Conservation (phyloP, 129 eudicot species). For the Artemisia annua region DNA sequence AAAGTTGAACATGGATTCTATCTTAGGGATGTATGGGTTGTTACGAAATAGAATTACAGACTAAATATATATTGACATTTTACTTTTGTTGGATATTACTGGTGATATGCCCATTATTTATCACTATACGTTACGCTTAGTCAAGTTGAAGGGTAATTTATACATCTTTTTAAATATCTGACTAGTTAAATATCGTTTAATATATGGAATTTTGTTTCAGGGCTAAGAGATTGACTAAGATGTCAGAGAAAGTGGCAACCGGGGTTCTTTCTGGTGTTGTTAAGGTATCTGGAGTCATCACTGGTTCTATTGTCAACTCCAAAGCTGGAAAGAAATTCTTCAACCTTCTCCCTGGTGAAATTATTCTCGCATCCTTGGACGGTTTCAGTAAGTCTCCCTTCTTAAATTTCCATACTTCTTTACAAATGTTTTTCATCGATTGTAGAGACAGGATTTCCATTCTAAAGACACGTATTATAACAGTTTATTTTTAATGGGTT, state of each 20-base stretch:
- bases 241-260: constrained; percentile 76
- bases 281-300: constrained; percentile 75
- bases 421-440: neutral
- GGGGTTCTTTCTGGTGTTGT: constrained; percentile 89
- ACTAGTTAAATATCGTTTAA: neutral
- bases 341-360: constrained; percentile 82
- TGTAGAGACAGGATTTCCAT: neutral
- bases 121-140: neutral
- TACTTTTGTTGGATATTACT: neutral
- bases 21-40: neutral
- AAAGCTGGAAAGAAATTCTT: constrained; percentile 73
- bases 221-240: constrained; percentile 76
- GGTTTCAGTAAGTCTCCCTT: constrained; percentile 68
- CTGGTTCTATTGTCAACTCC: constrained; percentile 70
- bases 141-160: neutral
- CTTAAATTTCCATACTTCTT: neutral
- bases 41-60: neutral
- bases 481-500: no score
- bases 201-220: constrained; percentile 34
- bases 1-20: neutral
- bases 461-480: neutral
- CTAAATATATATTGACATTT: neutral
- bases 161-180: neutral
- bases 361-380: constrained; percentile 82
- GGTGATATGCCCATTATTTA: neutral